phyloP scores from a whole-genome alignment of 2,329 filamentous ascomycete species.

The Diplocarpon rosae region DNA sequence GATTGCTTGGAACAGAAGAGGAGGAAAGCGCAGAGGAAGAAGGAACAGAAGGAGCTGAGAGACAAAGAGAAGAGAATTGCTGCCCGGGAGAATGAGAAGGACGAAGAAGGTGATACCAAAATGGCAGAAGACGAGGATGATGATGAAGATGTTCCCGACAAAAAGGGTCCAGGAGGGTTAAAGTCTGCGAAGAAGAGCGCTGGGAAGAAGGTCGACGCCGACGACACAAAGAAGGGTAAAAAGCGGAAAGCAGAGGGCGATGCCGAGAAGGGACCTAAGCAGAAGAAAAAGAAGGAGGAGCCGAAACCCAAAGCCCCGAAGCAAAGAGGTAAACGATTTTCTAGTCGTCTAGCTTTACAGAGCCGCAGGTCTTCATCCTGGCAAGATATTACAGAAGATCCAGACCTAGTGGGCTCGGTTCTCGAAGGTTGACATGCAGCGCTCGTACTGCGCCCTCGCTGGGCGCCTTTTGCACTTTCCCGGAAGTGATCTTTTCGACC shows the following conservation, averaged over 20 bases:
- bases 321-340: slow-evolving; percentile 51
- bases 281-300: slow-evolving; percentile 93
- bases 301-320: slow-evolving; percentile 74
- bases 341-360: neutral
- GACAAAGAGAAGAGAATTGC: slow-evolving; percentile 31
- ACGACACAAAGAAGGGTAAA: slow-evolving; percentile 53
- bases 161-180: slow-evolving; percentile 29
- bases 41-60: slow-evolving; percentile 27
- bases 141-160: slow-evolving; percentile 29
- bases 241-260: slow-evolving; percentile 68
- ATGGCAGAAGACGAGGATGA: slow-evolving; percentile 35
- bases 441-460: no score
- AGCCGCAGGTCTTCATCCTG: neutral
- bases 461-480: no score
- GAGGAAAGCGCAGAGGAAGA: slow-evolving; percentile 27
- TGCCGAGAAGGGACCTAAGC: slow-evolving; percentile 71
- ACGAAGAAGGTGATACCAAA: slow-evolving; percentile 26
- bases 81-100: slow-evolving; percentile 18
- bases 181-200: slow-evolving; percentile 50
- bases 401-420: neutral
- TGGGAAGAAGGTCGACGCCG: slow-evolving; percentile 51
- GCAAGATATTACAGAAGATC: neutral
- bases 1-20: slow-evolving; percentile 61
- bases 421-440: no score
- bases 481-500: no score